Evolutionary conservation across 2,329 filamentous ascomycete genomes (phyloP).

Genomic region (Scedosporium minutisporum): DNA sequence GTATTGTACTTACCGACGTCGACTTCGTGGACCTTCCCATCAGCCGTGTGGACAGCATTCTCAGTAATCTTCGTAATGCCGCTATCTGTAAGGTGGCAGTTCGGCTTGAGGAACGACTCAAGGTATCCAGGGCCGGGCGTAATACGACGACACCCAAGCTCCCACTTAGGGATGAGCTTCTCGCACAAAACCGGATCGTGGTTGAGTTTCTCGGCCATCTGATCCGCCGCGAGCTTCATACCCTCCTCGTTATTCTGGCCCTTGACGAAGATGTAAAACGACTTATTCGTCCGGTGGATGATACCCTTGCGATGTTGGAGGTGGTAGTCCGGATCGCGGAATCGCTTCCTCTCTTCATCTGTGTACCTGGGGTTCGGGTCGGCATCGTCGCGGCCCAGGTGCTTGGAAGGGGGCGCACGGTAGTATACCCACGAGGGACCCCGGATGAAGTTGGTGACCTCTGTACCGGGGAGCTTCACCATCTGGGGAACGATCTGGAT

Average conservation of each 20-base stretch:
- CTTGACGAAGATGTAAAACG: slow-evolving; percentile 45
- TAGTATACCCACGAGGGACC: slow-evolving; percentile 57
- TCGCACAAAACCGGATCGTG: slow-evolving; percentile 46
- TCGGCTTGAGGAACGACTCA: slow-evolving; percentile 29
- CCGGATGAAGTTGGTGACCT: slow-evolving; percentile 55
- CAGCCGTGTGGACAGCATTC: slow-evolving; percentile 9
- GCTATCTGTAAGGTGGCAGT: slow-evolving; percentile 32
- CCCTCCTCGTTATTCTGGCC: slow-evolving; percentile 38
- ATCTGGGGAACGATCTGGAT: slow-evolving; percentile 48
- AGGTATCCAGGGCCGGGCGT: slow-evolving; percentile 33
- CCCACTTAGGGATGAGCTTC: slow-evolving; percentile 51
- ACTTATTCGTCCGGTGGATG: slow-evolving; percentile 53
- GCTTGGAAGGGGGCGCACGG: slow-evolving; percentile 35
- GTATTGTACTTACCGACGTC: slow-evolving; percentile 10
- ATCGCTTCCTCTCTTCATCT: slow-evolving; percentile 46
- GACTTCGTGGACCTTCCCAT: slow-evolving; percentile 10
- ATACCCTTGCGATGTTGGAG: slow-evolving; percentile 47
- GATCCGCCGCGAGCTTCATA: slow-evolving; percentile 30
- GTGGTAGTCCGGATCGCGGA: slow-evolving; percentile 52
- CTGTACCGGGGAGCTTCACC: slow-evolving; percentile 35
- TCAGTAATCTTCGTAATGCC: slow-evolving; percentile 23
- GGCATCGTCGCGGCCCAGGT: slow-evolving; percentile 44
- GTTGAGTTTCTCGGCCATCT: slow-evolving; percentile 44
- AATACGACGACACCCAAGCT: slow-evolving; percentile 37
- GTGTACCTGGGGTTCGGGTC: slow-evolving; percentile 46